Base-by-base conservation (phyloP, 352 stramenopile species). In the Aphanomyces invadans region DNA sequence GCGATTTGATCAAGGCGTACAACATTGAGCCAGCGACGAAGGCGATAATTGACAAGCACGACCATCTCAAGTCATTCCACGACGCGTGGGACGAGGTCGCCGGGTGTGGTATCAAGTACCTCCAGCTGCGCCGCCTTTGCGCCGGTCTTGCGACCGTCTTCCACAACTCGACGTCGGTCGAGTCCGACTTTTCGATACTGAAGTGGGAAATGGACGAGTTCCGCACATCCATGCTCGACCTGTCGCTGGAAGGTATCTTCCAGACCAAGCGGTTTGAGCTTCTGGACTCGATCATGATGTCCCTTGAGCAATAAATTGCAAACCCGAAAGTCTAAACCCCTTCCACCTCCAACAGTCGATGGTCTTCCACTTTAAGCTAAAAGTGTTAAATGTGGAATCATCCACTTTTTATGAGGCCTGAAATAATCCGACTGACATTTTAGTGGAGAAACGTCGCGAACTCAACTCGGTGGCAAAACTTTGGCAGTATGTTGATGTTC, bases 131-230 rank as follows among this genome's bases (percentile, higher is more conserved):
- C 9, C 11, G 21, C 9, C 36, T 59, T n/a, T 39, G 23, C 25
- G 19, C 12, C 26, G 29, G 29, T 7, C 21, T 59, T 10, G 51
- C 51, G 26, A n/a, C 29, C 25, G 51, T 59, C 51, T 59, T 59
- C 25, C 25, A n/a, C 51, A 59, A 59, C 25, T 38, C 51, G 21
- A 38, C 51, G 23, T 59, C 51, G 3, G 51, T 59, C 51, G 51
- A 59, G 51, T 32, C 25, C 21, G 51, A 59, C 21, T 59, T 36
- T 26, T 39, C 25, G 25, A 59, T 59, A 17, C 29, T 59, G 12
- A 59, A 59, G 51, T 15, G 51, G 23, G 51, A 59, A n/a, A 59
- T 39, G 51, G 51, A 59, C 51, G 51, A 59, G 51, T 29, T 29
- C 26, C 51, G 51, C 12, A 59, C 51, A n/a, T 17, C 19, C 51